These are phyloP conservation scores for Oenanthe sinensis DNA, from an alignment of 129 eudicot genomes.

Conservation along the genomic window DNA sequence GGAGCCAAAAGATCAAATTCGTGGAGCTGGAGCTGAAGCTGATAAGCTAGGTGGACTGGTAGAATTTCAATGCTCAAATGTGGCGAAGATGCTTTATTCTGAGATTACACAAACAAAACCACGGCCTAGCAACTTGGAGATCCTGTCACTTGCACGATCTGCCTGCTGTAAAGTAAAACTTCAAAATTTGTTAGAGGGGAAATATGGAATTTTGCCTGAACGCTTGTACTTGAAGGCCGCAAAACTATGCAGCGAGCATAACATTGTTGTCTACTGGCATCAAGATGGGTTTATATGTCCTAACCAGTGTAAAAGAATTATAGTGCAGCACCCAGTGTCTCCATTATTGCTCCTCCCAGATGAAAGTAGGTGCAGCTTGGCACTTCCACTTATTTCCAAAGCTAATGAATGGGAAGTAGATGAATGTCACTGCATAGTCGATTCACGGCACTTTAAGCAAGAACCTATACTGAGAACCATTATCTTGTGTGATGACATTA, in stretches of 20 bases:
- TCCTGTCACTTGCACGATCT: slow-evolving; percentile 53
- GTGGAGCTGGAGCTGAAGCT: slow-evolving; percentile 35
- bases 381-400: slow-evolving; percentile 11
- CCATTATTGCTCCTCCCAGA: slow-evolving; percentile 31
- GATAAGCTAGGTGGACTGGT: slow-evolving; percentile 56
- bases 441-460: slow-evolving; percentile 45
- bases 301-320: slow-evolving; percentile 50
- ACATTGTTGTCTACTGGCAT: slow-evolving; percentile 66
- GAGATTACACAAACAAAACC: slow-evolving; percentile 62
- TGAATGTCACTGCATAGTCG: slow-evolving; percentile 68
- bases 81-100: slow-evolving; percentile 59
- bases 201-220: slow-evolving; percentile 68
- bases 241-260: slow-evolving; percentile 84
- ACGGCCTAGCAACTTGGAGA: slow-evolving; percentile 64
- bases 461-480: slow-evolving; percentile 48
- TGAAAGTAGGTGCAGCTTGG: slow-evolving; percentile 15
- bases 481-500: slow-evolving; percentile 83
- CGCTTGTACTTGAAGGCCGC: slow-evolving; percentile 83
- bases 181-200: slow-evolving; percentile 54
- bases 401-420: slow-evolving; percentile 68
- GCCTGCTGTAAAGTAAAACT: slow-evolving; percentile 64
- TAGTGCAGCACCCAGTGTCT: slow-evolving; percentile 23
- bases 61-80: slow-evolving; percentile 66
- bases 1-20: slow-evolving; percentile 31
- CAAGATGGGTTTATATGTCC: slow-evolving; percentile 64